Base-by-base conservation (phyloP, 1,284 basidiomycete species). In the Leccinum fallax region DNA sequence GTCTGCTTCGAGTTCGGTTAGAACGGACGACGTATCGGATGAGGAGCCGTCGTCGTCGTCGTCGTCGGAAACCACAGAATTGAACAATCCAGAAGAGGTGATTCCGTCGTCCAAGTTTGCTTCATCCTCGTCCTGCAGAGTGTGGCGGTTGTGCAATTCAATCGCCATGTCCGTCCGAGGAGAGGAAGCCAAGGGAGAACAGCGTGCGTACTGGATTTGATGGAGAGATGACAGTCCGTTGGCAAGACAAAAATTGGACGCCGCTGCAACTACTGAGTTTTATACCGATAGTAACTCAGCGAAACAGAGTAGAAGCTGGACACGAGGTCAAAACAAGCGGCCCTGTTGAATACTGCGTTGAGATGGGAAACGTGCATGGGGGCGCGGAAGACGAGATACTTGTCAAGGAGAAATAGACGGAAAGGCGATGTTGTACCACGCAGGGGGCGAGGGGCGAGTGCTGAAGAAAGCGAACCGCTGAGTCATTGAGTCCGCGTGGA, bases 21-120 rank as follows among this genome's bases (percentile, higher is more conserved):
- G 65, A 57, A 75, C 70, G 15, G 79, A 79, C 28, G 81, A 80
- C 13, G 78, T 74, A 65, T 81, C 78, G 30, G 80, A 81, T 32
- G 80, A 81, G 24, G 68, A 68, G n/a, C 66, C 67, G 67, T 72
- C 77, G 57, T 74, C 69, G 61, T 71, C 66, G 55, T 72, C 70
- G 52, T 71, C 64, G 28, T 66, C 67, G 16, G 59, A 62, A 55
- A 49, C 56, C n/a, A 46, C 38, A 8, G 61, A 59, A 49, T 54
- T 56, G 26, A 58, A 52, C 2, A 64, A 56, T 10, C 60, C 48
- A 9, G 61, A 61, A 24, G 58, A 49, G 34, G 67, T 62, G 62
- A 65, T 57, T 38, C 60, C 38, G 49, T 66, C 52, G 49, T 66
- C 52, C 16, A 62, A 53, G 38, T 57, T 58, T 5, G 48, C 21